Base-by-base conservation (phyloP, 345 rosid species). In the Eucalyptus cloeziana region DNA sequence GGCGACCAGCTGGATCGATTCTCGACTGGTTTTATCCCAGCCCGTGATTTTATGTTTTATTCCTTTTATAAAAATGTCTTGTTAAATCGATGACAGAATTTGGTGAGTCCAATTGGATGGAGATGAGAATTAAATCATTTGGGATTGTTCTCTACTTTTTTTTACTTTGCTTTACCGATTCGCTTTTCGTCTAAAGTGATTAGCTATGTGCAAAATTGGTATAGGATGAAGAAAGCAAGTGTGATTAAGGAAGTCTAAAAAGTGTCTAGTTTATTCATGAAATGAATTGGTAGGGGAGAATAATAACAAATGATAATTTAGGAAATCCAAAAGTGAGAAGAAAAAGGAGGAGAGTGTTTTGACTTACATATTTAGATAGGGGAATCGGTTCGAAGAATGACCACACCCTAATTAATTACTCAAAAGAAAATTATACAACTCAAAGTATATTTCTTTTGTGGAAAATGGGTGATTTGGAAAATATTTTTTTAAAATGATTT, bases 171-270 rank as follows among this genome's bases (percentile, higher is more conserved):
- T 62, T 13, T 27, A 30, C 31, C 8, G 31, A 62, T 62, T 56
- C 30, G 30, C 0, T 0, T 56, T 56, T 24, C 58, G 58, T 56
- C 12, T 0, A 1, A 30, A 62, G 31, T 62, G 69, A 2, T 13
- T 62, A 14, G 69, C 30, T 62, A 12, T 62, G 33, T 30, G 31
- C 69, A 27, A 0, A 60, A 24, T 60, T 24, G 67, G 67, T 5
- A 25, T 25, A 25, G 14, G 67, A 25, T 60, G n/a, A 60, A 25
- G 31, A 60, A 25, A 25, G 15, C n/a, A 25, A 60, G 25, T 60
- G 67, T 25, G n/a, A 60, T 60, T 58, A 0, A 60, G 31, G 67
- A 60, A 60, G 67, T 60, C 15, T 60, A 60, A 25, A 11, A 27
- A 62, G 69, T 13, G 8, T 30, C 69, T 62, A 27, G 31, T 24